Percentiles rank a stretch among this genome's conserved stretches.
Evolutionary conservation across 176 grass and related monocot genomes (phyloP).

Genomic region (Lolium rigidum): DNA sequence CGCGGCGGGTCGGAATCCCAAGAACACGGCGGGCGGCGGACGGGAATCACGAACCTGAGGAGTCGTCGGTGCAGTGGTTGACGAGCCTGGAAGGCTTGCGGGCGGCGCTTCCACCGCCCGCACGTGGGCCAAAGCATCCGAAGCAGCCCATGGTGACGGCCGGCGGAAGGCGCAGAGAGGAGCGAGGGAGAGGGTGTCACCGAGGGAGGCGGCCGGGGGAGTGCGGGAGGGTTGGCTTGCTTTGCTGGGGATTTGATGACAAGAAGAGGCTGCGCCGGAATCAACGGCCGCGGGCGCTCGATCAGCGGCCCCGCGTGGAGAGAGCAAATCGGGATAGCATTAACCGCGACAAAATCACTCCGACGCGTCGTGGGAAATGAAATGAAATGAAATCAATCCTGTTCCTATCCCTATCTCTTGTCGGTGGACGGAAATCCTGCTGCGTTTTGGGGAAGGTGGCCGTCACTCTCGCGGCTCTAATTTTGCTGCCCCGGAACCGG

Average conservation of each 20-base stretch:
- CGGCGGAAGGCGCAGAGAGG: background rate
- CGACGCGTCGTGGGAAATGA: background rate
- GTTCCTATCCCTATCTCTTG: background rate
- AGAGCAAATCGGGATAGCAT: conserved; percentile 26
- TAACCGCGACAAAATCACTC: background rate
- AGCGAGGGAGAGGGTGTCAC: conserved; percentile 11
- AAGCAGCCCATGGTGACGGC: conserved; percentile 64
- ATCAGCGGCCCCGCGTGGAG: conserved; percentile 3
- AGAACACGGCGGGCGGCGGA: background rate
- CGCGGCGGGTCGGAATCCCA: no score
- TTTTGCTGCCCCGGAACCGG: background rate
- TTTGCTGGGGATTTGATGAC: background rate
- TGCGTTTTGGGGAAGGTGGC: conserved; percentile 25
- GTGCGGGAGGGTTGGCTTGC: conserved; percentile 18
- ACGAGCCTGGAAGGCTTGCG: conserved; percentile 48
- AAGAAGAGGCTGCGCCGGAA: conserved; percentile 7
- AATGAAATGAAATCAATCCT: background rate
- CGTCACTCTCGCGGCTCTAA: conserved; percentile 12
- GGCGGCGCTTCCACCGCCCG: conserved; percentile 44
- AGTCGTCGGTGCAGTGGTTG: conserved; percentile 47
- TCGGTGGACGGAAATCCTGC: background rate
- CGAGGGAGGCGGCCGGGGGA: conserved; percentile 27
- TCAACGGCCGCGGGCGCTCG: background rate
- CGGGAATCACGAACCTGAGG: conserved; percentile 55
- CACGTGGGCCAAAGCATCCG: conserved; percentile 58